A percentile compares a stretch with the other conserved stretches of the same genome.
phyloP scores from a whole-genome alignment of 495 filamentous ascomycete species.

The Aspergillus asperescens region DNA sequence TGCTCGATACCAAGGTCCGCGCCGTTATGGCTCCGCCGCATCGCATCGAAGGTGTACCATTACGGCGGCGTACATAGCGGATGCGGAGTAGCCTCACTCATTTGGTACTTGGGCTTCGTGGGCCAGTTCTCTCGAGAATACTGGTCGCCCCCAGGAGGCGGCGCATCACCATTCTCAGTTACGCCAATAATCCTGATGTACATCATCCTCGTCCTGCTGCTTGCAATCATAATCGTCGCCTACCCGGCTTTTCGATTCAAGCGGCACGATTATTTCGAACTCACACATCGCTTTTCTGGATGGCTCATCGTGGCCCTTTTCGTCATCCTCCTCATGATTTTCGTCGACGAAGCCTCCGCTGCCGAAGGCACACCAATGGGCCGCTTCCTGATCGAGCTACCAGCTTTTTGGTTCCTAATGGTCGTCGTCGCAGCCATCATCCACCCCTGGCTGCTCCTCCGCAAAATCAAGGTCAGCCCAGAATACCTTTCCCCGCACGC shows the following conservation, averaged over 20 bases:
- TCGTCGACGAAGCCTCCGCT: constrained; percentile 30
- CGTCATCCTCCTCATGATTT: constrained; percentile 34
- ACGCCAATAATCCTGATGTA: constrained; percentile 35
- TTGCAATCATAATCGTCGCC: constrained; percentile 41
- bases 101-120: constrained; percentile 64
- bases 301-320: constrained; percentile 50
- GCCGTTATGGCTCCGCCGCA: constrained; percentile 57
- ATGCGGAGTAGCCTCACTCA: constrained; percentile 58
- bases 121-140: constrained; percentile 46
- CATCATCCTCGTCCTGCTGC: constrained; percentile 36
- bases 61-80: constrained; percentile 74
- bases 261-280: constrained; percentile 52
- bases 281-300: constrained; percentile 51
- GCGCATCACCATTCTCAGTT: constrained; percentile 21
- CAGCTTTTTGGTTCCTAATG: constrained; percentile 43
- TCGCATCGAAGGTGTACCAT: constrained; percentile 69
- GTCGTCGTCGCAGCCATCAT: constrained; percentile 35
- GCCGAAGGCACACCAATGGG: constrained; percentile 25
- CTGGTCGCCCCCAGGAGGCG: constrained; percentile 21
- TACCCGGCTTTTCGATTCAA: constrained; percentile 42
- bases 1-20: constrained; percentile 53
- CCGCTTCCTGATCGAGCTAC: constrained; percentile 32
- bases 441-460: constrained; percentile 40
- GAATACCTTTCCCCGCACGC: constrained; percentile 66
- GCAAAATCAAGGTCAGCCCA: constrained; percentile 51